These are phyloP conservation scores for Colletotrichum sp. DNA, from an alignment of 2,329 filamentous ascomycete species.

Conservation along the genomic window DNA sequence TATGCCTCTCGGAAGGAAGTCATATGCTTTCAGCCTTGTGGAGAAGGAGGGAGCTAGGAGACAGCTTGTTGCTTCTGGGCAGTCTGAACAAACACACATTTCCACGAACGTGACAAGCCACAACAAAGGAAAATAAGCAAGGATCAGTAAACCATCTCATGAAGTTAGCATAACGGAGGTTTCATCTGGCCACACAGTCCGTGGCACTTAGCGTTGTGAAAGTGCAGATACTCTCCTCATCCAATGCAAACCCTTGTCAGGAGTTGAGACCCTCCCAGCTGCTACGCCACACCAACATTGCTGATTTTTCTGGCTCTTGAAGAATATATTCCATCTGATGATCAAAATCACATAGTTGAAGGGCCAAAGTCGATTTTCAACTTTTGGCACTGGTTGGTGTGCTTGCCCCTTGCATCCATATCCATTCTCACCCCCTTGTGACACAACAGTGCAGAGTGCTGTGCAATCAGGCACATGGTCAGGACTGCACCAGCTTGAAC, in stretches of 20 bases:
- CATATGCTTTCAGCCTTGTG: background rate
- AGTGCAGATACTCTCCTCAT: background rate
- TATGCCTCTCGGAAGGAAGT: background rate
- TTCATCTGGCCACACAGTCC: background rate
- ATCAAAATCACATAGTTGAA: background rate
- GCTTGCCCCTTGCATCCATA: background rate
- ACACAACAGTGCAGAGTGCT: background rate
- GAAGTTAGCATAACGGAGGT: background rate
- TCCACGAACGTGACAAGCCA: background rate
- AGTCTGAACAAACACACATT: background rate
- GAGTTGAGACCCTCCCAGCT: background rate
- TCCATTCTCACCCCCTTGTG: background rate
- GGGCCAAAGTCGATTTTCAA: background rate
- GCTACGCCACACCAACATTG: background rate
- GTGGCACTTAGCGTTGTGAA: background rate
- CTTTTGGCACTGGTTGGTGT: background rate
- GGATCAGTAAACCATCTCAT: background rate
- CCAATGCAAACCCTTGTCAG: background rate
- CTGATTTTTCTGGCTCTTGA: background rate
- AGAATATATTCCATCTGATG: background rate
- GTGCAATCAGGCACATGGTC: background rate
- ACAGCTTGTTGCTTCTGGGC: background rate
- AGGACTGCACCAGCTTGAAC: fast-evolving
- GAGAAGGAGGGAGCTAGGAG: fast-evolving
- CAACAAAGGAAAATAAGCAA: background rate